Evolutionary conservation across 495 filamentous ascomycete species (phyloP).

Genomic region (Talaromyces liani): DNA sequence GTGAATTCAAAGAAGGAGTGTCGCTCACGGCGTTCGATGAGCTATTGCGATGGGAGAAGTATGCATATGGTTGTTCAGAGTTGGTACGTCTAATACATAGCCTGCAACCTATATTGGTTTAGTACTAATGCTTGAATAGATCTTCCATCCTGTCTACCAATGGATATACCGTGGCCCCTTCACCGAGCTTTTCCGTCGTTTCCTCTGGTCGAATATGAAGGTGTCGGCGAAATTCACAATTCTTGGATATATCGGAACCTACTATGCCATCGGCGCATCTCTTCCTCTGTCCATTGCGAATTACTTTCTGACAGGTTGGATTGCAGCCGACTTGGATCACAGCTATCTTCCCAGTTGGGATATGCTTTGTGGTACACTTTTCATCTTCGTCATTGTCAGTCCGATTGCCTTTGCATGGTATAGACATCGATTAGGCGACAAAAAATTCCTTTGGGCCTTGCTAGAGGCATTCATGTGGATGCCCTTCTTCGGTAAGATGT

Average conservation of each 20-base stretch:
- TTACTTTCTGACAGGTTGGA: conserved; percentile 49
- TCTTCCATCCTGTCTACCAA: conserved; percentile 54
- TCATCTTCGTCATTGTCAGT: conserved; percentile 42
- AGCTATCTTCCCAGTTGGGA: conserved; percentile 42
- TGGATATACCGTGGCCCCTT: conserved; percentile 59
- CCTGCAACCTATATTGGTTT: background rate
- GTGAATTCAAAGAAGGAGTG: conserved; percentile 41
- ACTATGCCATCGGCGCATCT: conserved; percentile 34
- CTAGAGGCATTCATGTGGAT: conserved; percentile 62
- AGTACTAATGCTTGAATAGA: conserved; percentile 29
- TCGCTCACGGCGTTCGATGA: conserved; percentile 40
- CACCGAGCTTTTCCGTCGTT: conserved; percentile 65
- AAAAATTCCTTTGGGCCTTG: conserved; percentile 31
- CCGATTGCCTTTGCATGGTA: conserved; percentile 39
- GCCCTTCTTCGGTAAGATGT: conserved; percentile 28
- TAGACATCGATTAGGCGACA: conserved; percentile 37
- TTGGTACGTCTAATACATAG: conserved; percentile 8
- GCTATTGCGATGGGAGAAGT: conserved; percentile 39
- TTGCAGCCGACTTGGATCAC: conserved; percentile 64
- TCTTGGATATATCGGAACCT: conserved; percentile 80
- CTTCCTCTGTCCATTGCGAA: conserved; percentile 27
- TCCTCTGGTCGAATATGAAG: conserved; percentile 66
- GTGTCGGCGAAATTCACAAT: conserved; percentile 75
- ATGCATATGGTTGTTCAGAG: conserved; percentile 16
- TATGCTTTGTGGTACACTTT: conserved; percentile 21